Evolutionary conservation across 805 yeast genomes (phyloP), one percentile per base, ranked within the genome.

Genomic region (Saturnispora bothae): DNA sequence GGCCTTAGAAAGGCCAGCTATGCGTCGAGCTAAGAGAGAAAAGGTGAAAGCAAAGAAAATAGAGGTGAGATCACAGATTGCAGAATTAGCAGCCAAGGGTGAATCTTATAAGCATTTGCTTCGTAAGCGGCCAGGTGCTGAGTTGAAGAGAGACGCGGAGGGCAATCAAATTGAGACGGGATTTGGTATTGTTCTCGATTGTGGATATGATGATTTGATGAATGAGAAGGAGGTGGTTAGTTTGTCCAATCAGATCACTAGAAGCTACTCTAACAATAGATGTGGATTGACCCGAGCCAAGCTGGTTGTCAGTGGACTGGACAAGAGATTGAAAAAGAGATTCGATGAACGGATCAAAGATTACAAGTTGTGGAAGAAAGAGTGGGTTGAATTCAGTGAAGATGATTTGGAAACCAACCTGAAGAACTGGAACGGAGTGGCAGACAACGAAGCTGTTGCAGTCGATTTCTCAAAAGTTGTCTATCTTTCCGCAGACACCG

Each of bases 161-260:
- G 62, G 66, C n/a, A 66, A 60, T 17, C 86, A 78, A 51, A 48
- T 45, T 2, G 59, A 59, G 10, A 64, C 76, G 2, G 74, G 70
- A 0, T 67, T 76, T 6, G 61, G 56, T 5, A 65, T 88, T 20
- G 62, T 88, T n/a, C 53, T 88, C 45, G 98, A 89, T 59, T 89
- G 98, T 60, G 82, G 71, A 13, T 89, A 89, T 57, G 97, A 92
- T 52, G 92, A 83, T 32, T 53, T 82, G 50, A 92, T 92, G 98
- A 73, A 69, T 27, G 83, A 77, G 15, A 78, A 78, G 47, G 78
- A 73, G 43, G 64, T 73, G 32, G 71, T 71, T 2, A 83, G 95
- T 16, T 59, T 89, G 52, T 72, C 85, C 5, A 71, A 76, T 36
- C 98, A 89, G 60, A 68, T 92, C 35, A 76, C 89, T 3, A 67